phyloP scores from a whole-genome alignment of 163 green algal species.

The Chlamydomonas reinhardtii region DNA sequence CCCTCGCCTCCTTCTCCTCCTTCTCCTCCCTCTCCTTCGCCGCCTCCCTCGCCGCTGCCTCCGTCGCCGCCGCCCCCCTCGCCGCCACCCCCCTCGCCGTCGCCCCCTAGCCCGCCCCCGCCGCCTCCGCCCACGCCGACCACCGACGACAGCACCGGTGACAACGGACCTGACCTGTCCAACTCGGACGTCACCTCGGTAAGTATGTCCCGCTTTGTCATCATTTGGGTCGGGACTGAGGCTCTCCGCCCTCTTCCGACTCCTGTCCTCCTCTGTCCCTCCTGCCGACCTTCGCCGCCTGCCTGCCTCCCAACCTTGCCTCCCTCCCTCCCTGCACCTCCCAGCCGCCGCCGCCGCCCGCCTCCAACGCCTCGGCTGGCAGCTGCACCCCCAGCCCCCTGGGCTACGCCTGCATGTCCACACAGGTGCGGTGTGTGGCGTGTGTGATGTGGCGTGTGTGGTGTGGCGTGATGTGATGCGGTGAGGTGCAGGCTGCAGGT shows the following conservation, averaged over 20 bases:
- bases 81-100: neutral
- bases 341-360: no score
- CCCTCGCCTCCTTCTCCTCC: neutral
- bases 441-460: neutral
- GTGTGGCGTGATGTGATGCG: no score
- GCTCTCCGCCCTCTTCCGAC: no score
- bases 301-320: no score
- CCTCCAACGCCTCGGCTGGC: neutral
- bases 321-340: no score
- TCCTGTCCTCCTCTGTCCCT: neutral
- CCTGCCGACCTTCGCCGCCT: no score
- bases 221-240: no score
- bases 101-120: neutral
- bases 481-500: no score
- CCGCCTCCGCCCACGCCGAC: neutral
- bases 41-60: neutral
- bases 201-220: no score
- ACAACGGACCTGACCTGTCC: no score
- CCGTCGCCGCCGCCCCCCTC: neutral
- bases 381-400: slow-evolving; percentile 25
- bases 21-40: neutral
- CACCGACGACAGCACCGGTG: no score
- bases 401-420: slow-evolving; percentile 41
- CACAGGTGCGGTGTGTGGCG: neutral
- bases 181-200: no score